Evolutionary conservation across 768 basidiomycete species (phyloP).

Genomic region (Rubroboletus satanas): DNA sequence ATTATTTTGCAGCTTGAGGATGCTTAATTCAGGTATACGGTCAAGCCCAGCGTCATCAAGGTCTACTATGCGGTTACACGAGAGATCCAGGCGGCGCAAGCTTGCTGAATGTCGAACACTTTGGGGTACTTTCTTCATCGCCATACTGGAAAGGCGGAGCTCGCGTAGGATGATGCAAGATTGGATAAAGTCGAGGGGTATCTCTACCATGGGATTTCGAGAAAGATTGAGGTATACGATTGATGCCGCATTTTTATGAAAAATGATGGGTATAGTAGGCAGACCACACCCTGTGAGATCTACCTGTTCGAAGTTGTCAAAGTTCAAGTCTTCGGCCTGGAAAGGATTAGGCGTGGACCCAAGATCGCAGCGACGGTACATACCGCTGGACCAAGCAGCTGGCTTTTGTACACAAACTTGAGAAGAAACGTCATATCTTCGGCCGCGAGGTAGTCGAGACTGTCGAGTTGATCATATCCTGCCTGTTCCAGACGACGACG

Average conservation of each 20-base stretch:
- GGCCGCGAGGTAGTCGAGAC: conserved; percentile 67
- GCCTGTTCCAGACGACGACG: conserved; percentile 81
- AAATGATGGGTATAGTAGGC: conserved; percentile 81
- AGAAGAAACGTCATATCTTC: conserved; percentile 82
- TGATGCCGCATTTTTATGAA: conserved; percentile 79
- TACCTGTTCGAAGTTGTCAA: conserved; percentile 71
- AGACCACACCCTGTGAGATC: conserved; percentile 80
- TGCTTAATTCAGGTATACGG: conserved; percentile 62
- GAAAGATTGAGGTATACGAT: conserved; percentile 87
- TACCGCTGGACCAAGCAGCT: conserved; percentile 60
- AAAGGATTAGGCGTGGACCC: background rate
- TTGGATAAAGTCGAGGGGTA: conserved; percentile 95
- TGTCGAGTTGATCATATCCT: conserved; percentile 81
- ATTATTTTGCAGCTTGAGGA: conserved; percentile 85
- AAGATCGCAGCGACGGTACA: conserved; percentile 23
- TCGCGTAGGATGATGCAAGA: conserved; percentile 80
- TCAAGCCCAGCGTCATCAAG: conserved; percentile 84
- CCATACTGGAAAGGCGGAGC: conserved; percentile 85
- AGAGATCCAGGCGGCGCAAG: conserved; percentile 79
- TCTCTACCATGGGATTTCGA: conserved; percentile 92
- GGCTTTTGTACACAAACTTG: conserved; percentile 86
- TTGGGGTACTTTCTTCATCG: conserved; percentile 89
- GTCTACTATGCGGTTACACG: conserved; percentile 86
- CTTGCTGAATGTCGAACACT: conserved; percentile 72
- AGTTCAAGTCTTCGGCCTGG: conserved; percentile 70